Conservation (phyloP, 306 rosid species). For the Corylus avellana region DNA sequence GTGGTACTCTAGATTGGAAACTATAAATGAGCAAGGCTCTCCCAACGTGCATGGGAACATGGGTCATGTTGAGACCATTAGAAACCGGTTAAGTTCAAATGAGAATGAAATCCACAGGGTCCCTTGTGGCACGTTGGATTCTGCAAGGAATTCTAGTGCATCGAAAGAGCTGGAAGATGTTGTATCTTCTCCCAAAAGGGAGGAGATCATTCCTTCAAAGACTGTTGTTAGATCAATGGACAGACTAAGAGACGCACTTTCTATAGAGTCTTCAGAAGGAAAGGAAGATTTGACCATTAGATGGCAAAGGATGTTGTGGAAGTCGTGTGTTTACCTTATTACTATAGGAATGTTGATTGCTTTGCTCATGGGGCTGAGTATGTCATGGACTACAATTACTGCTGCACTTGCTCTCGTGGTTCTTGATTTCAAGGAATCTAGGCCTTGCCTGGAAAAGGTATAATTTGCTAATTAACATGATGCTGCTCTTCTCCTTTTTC, state of each 20-base stretch:
- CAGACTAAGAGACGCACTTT: slow-evolving; percentile 21
- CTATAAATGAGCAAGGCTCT: slow-evolving; percentile 29
- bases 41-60: slow-evolving; percentile 19
- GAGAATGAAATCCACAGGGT: slow-evolving; percentile 50
- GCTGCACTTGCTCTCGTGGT: slow-evolving; percentile 85
- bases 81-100: slow-evolving; percentile 33
- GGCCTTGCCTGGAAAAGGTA: slow-evolving; percentile 90
- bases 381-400: slow-evolving; percentile 92
- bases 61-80: slow-evolving; percentile 30
- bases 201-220: slow-evolving; percentile 41
- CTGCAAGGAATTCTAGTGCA: slow-evolving; percentile 41
- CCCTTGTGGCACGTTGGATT: slow-evolving; percentile 29
- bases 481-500: background rate
- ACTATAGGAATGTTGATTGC: slow-evolving; percentile 82
- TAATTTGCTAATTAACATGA: background rate
- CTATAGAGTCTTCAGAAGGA: slow-evolving; percentile 27
- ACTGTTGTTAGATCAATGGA: slow-evolving; percentile 24
- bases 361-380: slow-evolving; percentile 71
- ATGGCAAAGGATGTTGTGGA: slow-evolving; percentile 64
- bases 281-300: slow-evolving; percentile 29
- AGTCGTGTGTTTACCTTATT: slow-evolving; percentile 59
- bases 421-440: slow-evolving; percentile 92
- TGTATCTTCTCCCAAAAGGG: slow-evolving; percentile 33
- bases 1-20: slow-evolving; percentile 39
- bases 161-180: slow-evolving; percentile 47